Percentiles rank a stretch among this genome's conserved stretches.
phyloP scores from a whole-genome alignment of 768 basidiomycete species.

The Hypholoma sublateritium region DNA sequence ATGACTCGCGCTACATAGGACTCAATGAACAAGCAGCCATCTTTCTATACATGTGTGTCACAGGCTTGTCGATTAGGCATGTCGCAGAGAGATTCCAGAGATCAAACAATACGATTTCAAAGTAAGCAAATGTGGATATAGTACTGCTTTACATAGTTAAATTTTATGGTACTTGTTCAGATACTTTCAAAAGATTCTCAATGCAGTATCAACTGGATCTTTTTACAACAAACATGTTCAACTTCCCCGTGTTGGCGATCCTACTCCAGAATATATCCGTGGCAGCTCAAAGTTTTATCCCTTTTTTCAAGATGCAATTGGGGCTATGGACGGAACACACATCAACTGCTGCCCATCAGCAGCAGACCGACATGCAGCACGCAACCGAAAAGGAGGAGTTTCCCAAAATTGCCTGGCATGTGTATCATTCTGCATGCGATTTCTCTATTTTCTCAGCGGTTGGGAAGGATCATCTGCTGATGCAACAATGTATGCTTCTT shows the following conservation, averaged over 20 bases:
- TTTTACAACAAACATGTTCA: slow-evolving; percentile 20
- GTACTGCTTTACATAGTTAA: background rate
- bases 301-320: slow-evolving; percentile 24
- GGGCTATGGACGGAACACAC: slow-evolving; percentile 27
- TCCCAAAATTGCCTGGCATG: slow-evolving; percentile 38
- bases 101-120: slow-evolving; percentile 18
- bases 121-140: slow-evolving; percentile 4
- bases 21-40: slow-evolving; percentile 22
- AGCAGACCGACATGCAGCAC: slow-evolving; percentile 8
- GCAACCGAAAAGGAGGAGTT: slow-evolving; percentile 31
- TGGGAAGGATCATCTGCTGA: slow-evolving; percentile 42
- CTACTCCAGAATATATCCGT: slow-evolving; percentile 14
- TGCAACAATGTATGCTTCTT: slow-evolving; percentile 12
- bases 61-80: slow-evolving; percentile 19
- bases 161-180: slow-evolving; percentile 17
- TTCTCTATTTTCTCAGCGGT: slow-evolving; percentile 36
- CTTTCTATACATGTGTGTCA: slow-evolving; percentile 26
- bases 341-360: slow-evolving; percentile 12
- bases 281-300: slow-evolving; percentile 23
- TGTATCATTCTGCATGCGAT: slow-evolving; percentile 31
- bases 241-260: background rate
- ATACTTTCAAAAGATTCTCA: slow-evolving; percentile 28
- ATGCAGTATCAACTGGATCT: slow-evolving; percentile 18
- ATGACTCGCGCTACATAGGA: background rate
- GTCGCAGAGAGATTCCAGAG: slow-evolving; percentile 27